Evolutionary conservation across 352 stramenopile species (phyloP).

Genomic region (Phytophthora sansomeana): DNA sequence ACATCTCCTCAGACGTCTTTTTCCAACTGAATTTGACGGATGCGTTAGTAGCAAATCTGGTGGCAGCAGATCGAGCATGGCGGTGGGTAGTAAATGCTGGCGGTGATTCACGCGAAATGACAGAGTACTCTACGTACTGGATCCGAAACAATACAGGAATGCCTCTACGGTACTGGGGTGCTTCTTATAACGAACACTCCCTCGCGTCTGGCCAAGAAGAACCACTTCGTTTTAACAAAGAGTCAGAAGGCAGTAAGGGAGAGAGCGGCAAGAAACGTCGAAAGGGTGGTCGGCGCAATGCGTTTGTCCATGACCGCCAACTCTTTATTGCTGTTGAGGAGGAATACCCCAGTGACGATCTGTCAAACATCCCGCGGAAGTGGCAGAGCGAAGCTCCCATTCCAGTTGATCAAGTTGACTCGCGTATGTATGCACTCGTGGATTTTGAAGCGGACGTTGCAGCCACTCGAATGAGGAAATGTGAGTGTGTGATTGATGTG

Average conservation of each 20-base stretch:
- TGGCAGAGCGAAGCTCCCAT: slow-evolving; percentile 85
- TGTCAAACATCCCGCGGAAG: slow-evolving; percentile 43
- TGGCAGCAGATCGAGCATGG: slow-evolving; percentile 80
- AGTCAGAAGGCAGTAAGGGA: slow-evolving; percentile 1
- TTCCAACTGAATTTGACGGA: slow-evolving; percentile 86
- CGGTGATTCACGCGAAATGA: slow-evolving; percentile 74
- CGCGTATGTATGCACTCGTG: slow-evolving; percentile 81
- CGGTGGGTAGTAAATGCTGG: slow-evolving; percentile 79
- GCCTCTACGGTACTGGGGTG: slow-evolving; percentile 76
- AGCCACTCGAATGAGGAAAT: slow-evolving; percentile 65
- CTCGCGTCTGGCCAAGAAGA: slow-evolving; percentile 68
- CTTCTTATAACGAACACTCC: slow-evolving; percentile 59
- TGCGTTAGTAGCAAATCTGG: slow-evolving; percentile 81
- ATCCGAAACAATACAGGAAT: slow-evolving; percentile 89
- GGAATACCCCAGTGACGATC: slow-evolving; percentile 37
- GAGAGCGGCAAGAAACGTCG: slow-evolving; percentile 15
- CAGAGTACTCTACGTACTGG: slow-evolving; percentile 87
- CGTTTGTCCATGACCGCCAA: slow-evolving; percentile 45
- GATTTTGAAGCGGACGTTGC: slow-evolving; percentile 63
- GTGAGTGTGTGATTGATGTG: slow-evolving; percentile 89
- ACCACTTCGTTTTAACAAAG: slow-evolving; percentile 62
- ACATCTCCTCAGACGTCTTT: slow-evolving; percentile 67
- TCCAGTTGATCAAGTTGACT: slow-evolving; percentile 85
- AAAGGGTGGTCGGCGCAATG: slow-evolving; percentile 28
- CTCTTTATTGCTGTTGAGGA: slow-evolving; percentile 82